phyloP scores from a whole-genome alignment of 306 rosid species.

The Cucurbita maxima region DNA sequence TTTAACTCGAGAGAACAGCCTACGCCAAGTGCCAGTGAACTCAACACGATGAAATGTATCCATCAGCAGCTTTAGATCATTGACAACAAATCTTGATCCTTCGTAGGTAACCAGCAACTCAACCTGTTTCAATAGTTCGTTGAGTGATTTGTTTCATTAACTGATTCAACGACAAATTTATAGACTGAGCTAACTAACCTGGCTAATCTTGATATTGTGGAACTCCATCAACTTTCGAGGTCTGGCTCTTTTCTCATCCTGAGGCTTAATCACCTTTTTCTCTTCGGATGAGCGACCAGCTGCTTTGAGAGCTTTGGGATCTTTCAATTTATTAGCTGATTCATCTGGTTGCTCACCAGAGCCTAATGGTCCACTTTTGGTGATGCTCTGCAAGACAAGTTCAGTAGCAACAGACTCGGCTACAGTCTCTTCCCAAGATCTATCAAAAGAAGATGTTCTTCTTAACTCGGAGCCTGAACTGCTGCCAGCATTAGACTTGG shows the following conservation, averaged over 20 bases:
- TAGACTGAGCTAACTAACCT: slow-evolving; percentile 51
- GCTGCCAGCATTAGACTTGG: slow-evolving; percentile 20
- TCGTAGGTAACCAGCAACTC: slow-evolving; percentile 84
- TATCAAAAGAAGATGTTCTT: slow-evolving; percentile 84
- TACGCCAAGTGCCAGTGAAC: slow-evolving; percentile 95
- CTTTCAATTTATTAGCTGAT: slow-evolving; percentile 55
- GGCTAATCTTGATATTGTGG: slow-evolving; percentile 90
- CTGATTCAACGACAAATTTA: not conserved
- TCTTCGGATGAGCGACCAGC: slow-evolving; percentile 87
- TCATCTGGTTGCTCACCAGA: slow-evolving; percentile 75
- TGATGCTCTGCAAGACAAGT: slow-evolving; percentile 82
- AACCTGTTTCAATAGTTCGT: slow-evolving; percentile 33
- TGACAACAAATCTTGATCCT: slow-evolving; percentile 90
- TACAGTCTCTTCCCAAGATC: slow-evolving; percentile 91
- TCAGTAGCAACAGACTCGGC: slow-evolving; percentile 96
- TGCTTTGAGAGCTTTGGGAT: slow-evolving; percentile 59
- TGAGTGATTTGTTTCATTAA: not conserved
- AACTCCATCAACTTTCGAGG: slow-evolving; percentile 97
- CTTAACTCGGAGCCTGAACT: slow-evolving; percentile 48
- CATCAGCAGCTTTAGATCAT: slow-evolving; percentile 94
- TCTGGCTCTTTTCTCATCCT: slow-evolving; percentile 83
- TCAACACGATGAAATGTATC: slow-evolving; percentile 86
- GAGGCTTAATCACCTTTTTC: slow-evolving; percentile 59
- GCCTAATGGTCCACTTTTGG: slow-evolving; percentile 40
- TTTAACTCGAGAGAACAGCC: slow-evolving; percentile 89